Conservation (phyloP, 805 yeast genomes). For the Brettanomyces nanus region DNA sequence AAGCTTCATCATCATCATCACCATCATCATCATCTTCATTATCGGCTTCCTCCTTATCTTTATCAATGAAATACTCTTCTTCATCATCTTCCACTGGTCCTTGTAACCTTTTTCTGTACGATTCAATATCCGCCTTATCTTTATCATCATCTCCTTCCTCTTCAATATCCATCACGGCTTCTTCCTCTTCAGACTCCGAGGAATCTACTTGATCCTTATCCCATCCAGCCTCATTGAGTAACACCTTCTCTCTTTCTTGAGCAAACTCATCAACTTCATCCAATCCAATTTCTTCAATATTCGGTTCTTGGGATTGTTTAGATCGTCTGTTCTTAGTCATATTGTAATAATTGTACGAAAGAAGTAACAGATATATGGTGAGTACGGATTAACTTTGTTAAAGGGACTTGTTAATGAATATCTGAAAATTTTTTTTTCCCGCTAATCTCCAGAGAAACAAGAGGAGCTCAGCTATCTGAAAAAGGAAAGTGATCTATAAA, state of each 20-base stretch:
- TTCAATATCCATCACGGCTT: conserved; percentile 24
- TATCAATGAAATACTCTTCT: conserved; percentile 35
- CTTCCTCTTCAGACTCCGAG: conserved; percentile 25
- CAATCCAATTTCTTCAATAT: conserved; percentile 35
- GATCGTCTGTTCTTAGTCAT: neutral
- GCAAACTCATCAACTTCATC: conserved; percentile 68
- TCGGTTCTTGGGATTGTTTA: conserved; percentile 11
- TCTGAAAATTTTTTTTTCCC: neutral
- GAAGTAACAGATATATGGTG: neutral
- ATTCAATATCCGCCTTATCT: conserved; percentile 30
- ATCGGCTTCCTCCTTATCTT: conserved; percentile 25
- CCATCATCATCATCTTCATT: conserved; percentile 21
- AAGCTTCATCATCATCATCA: conserved; percentile 26
- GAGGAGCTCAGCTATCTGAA: neutral
- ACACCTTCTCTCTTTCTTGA: conserved; percentile 46
- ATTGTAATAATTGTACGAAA: neutral
- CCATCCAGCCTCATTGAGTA: conserved; percentile 50
- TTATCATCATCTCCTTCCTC: conserved; percentile 26
- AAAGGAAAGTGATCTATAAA: neutral
- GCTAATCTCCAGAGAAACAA: neutral
- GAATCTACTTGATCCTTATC: conserved; percentile 15
- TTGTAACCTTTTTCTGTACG: conserved; percentile 19
- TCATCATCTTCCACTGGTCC: conserved; percentile 43
- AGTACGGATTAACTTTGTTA: neutral
- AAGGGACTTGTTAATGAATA: neutral